phyloP scores from a whole-genome alignment of 495 filamentous ascomycete species.

The Talaromyces liani region DNA sequence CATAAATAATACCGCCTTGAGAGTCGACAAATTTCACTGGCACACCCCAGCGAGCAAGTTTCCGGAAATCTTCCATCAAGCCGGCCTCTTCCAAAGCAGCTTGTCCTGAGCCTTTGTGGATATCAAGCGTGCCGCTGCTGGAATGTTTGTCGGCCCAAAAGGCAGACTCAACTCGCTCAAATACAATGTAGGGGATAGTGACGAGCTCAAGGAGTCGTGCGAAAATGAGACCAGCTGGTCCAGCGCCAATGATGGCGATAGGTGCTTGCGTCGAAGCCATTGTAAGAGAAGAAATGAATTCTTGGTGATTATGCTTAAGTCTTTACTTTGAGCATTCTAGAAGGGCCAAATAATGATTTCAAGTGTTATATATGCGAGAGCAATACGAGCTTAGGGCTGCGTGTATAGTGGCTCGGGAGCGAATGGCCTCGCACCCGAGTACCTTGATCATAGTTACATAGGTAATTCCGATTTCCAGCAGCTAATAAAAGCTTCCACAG shows the following conservation, averaged over 20 bases:
- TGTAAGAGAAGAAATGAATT: background rate
- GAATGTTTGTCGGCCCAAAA: constrained; percentile 9
- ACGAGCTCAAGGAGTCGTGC: constrained; percentile 43
- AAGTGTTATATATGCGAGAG: background rate
- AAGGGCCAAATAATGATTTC: background rate
- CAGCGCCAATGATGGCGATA: constrained; percentile 53
- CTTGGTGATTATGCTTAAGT: background rate
- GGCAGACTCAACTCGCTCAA: constrained; percentile 36
- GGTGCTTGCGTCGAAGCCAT: background rate
- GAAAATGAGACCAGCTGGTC: constrained; percentile 47
- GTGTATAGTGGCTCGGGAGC: background rate
- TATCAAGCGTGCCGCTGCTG: constrained; percentile 49
- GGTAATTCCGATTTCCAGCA: background rate
- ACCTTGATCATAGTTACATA: background rate
- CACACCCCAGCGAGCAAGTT: constrained; percentile 22
- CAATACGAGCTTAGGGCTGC: background rate
- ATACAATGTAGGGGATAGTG: constrained; percentile 35
- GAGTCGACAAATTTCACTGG: background rate
- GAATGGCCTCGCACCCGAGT: background rate
- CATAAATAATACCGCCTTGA: background rate
- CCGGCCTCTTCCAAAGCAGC: constrained; percentile 42
- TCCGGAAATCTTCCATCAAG: constrained; percentile 36
- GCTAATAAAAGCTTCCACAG: background rate
- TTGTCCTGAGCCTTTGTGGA: constrained; percentile 44
- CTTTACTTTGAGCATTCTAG: background rate